Evolutionary conservation across 1,139 yeast genomes (phyloP), one percentile per base, ranked within the genome.

Genomic region (Nakaseomyces uthaithaninus): DNA sequence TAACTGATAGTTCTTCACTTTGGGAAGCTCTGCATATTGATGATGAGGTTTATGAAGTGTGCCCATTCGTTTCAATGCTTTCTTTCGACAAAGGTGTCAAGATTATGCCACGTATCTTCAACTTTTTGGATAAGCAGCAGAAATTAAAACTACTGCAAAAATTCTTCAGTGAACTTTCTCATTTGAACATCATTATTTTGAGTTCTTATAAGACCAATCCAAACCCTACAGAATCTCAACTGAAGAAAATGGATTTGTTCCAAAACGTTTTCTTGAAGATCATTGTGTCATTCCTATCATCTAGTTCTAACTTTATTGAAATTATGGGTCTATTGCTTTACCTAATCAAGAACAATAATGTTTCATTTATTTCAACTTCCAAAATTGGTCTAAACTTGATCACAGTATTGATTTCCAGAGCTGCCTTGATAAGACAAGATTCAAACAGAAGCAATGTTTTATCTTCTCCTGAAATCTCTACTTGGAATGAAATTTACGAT

Each of bases 371-470:
- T 22, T 75, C 85, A 9, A 80, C 91, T 3, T 85, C 95, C 38
- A 85, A 84, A 62, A 74, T 85, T 49, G 97, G 97, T 15, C 74
- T 87, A 54, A 82, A 95, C 3, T 69, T 89, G 45, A 74, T 89
- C 45, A 91, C 97, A 0, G 86, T 94, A 12, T 69, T 91, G 51
- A 77, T 89, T 46, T 85, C 96, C 4, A 78, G 96, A 55, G 94
- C 95, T 17, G 97, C 91, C 63, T 75, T 89, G 52, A 82, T 87
- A 54, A 82, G 83, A 59, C 96, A 94, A 57, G 95, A 87, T 55
- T 77, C 77, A 14, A 62, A 66, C 31, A 68, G 77, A 34, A 71
- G 76, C 11, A 81, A 78, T 45, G 49, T 58, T 49, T 61, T 66
- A 11, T 63, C 68, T 14, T 66, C 67, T 5, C 71, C 69, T 41